Evolutionary conservation across 345 rosid species (phyloP).

Genomic region (Kernera saxatilis): DNA sequence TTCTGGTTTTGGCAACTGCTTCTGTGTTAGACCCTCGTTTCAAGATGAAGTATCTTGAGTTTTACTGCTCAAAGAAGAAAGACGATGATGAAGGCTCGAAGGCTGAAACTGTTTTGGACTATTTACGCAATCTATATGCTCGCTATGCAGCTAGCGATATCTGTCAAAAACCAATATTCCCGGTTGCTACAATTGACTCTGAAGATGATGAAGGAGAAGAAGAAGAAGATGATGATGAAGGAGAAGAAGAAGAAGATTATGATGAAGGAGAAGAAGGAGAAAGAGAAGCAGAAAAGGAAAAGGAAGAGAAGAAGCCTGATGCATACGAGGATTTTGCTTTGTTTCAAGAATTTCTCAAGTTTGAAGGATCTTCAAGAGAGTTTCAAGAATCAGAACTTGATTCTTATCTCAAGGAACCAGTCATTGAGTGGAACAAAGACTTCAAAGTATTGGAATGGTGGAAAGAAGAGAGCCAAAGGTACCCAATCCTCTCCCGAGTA

Average conservation of each 20-base stretch:
- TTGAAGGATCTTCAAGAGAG: constrained; percentile 53
- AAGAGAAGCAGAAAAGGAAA: background rate
- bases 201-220: constrained; percentile 22
- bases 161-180: constrained; percentile 32
- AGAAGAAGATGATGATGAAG: background rate
- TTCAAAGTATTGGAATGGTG: constrained; percentile 77
- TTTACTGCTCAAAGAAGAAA: constrained; percentile 57
- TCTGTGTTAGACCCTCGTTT: constrained; percentile 81
- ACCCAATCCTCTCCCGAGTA: constrained; percentile 71
- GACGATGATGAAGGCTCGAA: constrained; percentile 56
- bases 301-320: constrained; percentile 21
- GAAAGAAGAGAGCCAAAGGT: constrained; percentile 60
- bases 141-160: constrained; percentile 37
- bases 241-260: constrained; percentile 13
- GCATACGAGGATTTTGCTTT: constrained; percentile 35
- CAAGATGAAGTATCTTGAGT: constrained; percentile 73
- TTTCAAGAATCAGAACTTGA: constrained; percentile 57
- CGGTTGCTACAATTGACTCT: background rate
- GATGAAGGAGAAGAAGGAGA: background rate
- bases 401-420: constrained; percentile 71
- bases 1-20: constrained; percentile 60
- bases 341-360: constrained; percentile 62
- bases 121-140: constrained; percentile 52
- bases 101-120: constrained; percentile 58
- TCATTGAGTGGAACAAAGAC: constrained; percentile 57